Conservation (phyloP, 768 basidiomycete species). For the Chalciporus sphaerocephalus region DNA sequence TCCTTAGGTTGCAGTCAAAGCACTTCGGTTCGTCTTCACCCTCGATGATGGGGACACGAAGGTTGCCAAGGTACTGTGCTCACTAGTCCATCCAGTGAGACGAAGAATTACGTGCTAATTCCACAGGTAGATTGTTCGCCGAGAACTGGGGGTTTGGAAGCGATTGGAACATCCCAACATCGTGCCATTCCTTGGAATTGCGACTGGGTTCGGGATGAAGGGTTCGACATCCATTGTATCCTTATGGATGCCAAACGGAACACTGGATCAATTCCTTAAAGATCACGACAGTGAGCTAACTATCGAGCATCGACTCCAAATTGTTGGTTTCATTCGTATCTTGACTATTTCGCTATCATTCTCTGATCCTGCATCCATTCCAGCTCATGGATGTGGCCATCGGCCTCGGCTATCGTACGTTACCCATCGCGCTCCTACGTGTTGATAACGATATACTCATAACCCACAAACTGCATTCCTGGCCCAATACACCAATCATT, state of each 20-base stretch:
- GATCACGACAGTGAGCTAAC: neutral
- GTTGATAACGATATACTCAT: too few relatives aligned
- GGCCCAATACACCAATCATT: neutral
- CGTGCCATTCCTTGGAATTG: constrained; percentile 1
- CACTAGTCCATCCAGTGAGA: too few relatives aligned
- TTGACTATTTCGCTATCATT: constrained; percentile 18
- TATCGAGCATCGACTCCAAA: neutral
- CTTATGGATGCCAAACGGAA: constrained; percentile 26
- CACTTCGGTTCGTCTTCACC: neutral
- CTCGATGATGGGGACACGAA: neutral
- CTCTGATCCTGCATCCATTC: constrained; percentile 17
- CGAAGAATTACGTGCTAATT: neutral
- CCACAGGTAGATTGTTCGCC: neutral
- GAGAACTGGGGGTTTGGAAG: constrained; percentile 9
- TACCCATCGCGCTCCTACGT: too few relatives aligned
- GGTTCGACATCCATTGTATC: constrained; percentile 17
- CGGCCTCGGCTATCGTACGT: constrained; percentile 8
- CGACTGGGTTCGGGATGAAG: neutral
- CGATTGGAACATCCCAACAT: too few relatives aligned
- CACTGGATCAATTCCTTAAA: constrained; percentile 15
- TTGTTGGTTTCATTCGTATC: constrained; percentile 16
- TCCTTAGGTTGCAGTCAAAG: constrained; percentile 4
- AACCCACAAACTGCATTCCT: constrained; percentile 11
- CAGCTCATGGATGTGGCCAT: constrained; percentile 5
- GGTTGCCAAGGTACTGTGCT: neutral